These are phyloP conservation scores for Pyrenophora teres DNA, from an alignment of 2,329 filamentous ascomycete species.

Conservation along the genomic window DNA sequence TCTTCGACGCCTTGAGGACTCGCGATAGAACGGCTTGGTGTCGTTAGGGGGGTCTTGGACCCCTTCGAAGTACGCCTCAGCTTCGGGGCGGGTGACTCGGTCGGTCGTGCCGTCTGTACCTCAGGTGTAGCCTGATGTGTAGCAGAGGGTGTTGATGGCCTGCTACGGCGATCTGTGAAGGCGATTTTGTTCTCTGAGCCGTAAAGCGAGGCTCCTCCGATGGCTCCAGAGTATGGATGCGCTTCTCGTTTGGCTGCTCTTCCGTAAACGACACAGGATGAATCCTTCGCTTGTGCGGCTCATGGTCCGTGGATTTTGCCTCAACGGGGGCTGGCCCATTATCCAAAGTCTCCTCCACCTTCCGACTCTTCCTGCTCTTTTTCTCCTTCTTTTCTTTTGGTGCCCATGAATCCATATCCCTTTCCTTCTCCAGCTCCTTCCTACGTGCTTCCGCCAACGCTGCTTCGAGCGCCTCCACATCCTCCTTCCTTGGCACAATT, in stretches of 20 bases:
- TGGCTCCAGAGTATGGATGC: constrained; percentile 34
- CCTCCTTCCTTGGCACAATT: constrained; percentile 14
- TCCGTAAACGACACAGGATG: constrained; percentile 40
- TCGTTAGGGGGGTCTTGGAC: constrained; percentile 24
- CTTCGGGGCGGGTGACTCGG: constrained; percentile 20
- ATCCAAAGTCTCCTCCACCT: constrained; percentile 22
- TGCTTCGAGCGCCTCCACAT: neutral
- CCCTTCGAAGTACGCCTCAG: constrained; percentile 30
- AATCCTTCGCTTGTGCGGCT: constrained; percentile 41
- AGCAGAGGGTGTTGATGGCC: neutral
- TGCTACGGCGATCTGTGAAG: neutral
- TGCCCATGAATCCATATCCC: constrained; percentile 34
- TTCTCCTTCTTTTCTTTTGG: constrained; percentile 52
- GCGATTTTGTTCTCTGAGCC: constrained; percentile 11
- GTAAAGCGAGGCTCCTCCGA: constrained; percentile 8
- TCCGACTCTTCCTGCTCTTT: constrained; percentile 43
- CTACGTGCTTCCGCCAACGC: constrained; percentile 2
- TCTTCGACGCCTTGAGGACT: constrained; percentile 15
- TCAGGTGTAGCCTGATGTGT: constrained; percentile 51
- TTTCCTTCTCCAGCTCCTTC: constrained; percentile 27
- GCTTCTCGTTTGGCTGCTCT: constrained; percentile 43
- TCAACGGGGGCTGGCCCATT: constrained; percentile 7
- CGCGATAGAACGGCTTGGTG: constrained; percentile 9
- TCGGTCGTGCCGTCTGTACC: constrained; percentile 38
- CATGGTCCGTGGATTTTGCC: constrained; percentile 16